Evolutionary conservation across 139 green algal species (phyloP).

Genomic region (Haematococcus sp.): DNA sequence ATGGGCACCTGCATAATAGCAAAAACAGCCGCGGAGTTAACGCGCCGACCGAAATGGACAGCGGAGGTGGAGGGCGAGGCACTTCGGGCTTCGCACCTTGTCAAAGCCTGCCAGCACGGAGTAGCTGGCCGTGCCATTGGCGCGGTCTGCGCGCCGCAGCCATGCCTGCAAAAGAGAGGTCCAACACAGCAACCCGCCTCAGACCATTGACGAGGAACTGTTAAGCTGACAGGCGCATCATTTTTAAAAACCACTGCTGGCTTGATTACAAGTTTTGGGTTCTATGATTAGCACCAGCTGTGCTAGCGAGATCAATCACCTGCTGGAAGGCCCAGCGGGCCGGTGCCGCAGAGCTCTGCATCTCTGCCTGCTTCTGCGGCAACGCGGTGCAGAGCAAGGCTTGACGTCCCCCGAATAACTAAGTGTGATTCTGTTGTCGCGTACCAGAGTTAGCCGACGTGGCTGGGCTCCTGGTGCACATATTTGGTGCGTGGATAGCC

Average conservation of each 20-base stretch:
- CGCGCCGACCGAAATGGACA: background rate
- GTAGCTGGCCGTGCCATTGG: background rate
- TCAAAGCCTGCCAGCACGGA: slow-evolving; percentile 30
- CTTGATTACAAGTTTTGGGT: background rate
- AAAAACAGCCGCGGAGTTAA: background rate
- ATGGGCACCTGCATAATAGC: slow-evolving; percentile 68
- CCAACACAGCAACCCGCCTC: background rate
- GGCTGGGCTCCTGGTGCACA: no score
- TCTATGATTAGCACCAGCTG: background rate
- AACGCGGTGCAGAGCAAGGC: background rate
- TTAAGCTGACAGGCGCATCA: background rate
- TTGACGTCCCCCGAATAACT: no score
- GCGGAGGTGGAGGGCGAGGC: background rate
- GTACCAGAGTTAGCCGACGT: no score
- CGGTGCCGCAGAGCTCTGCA: background rate
- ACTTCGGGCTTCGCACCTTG: slow-evolving; percentile 24
- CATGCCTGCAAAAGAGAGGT: background rate
- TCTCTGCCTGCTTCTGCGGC: background rate
- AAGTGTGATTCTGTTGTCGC: no score
- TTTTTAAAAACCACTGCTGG: background rate
- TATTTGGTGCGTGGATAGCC: no score
- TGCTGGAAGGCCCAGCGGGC: slow-evolving; percentile 6
- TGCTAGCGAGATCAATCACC: background rate
- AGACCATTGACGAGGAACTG: background rate
- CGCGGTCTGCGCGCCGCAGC: background rate